phyloP scores from a whole-genome alignment of 352 stramenopile genomes.

The Saprolegnia parasitica region DNA sequence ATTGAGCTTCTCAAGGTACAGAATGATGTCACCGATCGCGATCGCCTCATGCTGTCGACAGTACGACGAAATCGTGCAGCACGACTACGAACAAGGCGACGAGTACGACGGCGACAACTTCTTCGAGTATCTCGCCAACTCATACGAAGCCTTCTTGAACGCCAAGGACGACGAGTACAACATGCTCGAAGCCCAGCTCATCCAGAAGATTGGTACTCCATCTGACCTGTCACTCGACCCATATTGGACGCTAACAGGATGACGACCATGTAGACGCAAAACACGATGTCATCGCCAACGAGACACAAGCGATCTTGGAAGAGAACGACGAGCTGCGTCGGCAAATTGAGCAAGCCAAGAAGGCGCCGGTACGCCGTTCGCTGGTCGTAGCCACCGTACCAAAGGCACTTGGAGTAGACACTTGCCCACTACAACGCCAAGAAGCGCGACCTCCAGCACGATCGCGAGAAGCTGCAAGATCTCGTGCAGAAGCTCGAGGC shows the following conservation, averaged over 20 bases:
- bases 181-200: slow-evolving; percentile 73
- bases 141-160: slow-evolving; percentile 92
- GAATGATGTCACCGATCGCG: not conserved
- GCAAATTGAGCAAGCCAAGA: slow-evolving; percentile 63
- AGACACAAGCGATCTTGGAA: slow-evolving; percentile 45
- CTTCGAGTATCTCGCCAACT: slow-evolving; percentile 90
- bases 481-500: slow-evolving; percentile 9
- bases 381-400: not conserved
- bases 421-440: slow-evolving; percentile 5
- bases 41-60: slow-evolving; percentile 30
- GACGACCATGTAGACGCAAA: slow-evolving; percentile 1
- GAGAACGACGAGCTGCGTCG: slow-evolving; percentile 57
- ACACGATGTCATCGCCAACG: slow-evolving; percentile 33
- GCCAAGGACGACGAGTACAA: slow-evolving; percentile 90
- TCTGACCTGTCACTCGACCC: not conserved
- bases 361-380: not conserved
- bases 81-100: slow-evolving; percentile 46
- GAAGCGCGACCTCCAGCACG: slow-evolving; percentile 16
- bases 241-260: not conserved
- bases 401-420: not conserved
- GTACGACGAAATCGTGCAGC: slow-evolving; percentile 82
- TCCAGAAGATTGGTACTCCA: slow-evolving; percentile 23
- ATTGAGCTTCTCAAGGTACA: slow-evolving; percentile 89
- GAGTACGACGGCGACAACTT: slow-evolving; percentile 87
- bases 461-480: slow-evolving; percentile 7